Conservation (phyloP, 148 eudicot genomes). For the Nepenthes mirabilis region DNA sequence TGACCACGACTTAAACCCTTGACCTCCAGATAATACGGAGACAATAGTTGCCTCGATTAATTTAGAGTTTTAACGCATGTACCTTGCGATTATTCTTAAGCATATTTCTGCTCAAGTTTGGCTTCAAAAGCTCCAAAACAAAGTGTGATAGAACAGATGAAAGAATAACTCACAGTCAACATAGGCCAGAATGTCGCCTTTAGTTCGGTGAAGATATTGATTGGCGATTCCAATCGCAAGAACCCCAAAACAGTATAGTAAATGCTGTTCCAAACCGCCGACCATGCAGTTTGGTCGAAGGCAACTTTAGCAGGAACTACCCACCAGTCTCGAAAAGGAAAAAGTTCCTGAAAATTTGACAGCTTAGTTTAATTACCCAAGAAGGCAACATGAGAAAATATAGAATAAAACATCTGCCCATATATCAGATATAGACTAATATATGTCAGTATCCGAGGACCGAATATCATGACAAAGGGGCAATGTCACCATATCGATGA, state of each 20-base stretch:
- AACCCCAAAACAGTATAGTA: slow-evolving; percentile 65
- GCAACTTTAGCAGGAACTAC: slow-evolving; percentile 78
- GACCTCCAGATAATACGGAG: too few species aligned
- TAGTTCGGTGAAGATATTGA: slow-evolving; percentile 46
- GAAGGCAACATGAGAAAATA: neutral
- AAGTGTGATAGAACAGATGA: neutral
- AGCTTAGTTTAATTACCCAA: neutral
- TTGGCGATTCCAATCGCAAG: slow-evolving; percentile 73
- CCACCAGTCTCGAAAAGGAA: slow-evolving; percentile 94
- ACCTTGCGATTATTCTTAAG: too few species aligned
- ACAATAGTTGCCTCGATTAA: too few species aligned
- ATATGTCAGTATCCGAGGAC: too few species aligned
- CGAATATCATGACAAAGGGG: too few species aligned
- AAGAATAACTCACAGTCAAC: slow-evolving; percentile 66
- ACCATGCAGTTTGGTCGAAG: slow-evolving; percentile 91
- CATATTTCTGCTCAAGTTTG: neutral
- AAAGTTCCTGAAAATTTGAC: slow-evolving; percentile 39
- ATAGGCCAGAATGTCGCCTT: slow-evolving; percentile 80
- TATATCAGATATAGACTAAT: too few species aligned
- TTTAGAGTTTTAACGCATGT: too few species aligned
- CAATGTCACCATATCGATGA: too few species aligned
- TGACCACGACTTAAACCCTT: too few species aligned
- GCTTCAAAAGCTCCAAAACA: neutral
- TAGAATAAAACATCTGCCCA: neutral
- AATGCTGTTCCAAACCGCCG: slow-evolving; percentile 90